Conservation (phyloP, 108 stramenopile species). For the Pseudonitzschia multiseries region DNA sequence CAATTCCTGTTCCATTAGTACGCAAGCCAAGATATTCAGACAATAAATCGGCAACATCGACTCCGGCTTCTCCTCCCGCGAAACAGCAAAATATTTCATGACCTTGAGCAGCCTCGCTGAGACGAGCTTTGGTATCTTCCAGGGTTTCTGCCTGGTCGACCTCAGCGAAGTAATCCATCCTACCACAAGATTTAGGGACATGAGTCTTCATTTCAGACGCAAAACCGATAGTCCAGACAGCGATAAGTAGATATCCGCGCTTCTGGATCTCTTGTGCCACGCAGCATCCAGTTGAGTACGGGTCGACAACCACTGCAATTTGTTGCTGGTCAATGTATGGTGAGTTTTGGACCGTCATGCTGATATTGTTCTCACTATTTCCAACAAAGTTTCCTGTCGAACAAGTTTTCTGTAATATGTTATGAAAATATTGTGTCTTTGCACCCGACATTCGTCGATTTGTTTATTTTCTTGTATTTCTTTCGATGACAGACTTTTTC, state of each 20-base stretch:
- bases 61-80: constrained; percentile 86
- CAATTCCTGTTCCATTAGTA: constrained; percentile 57
- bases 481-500: too few species aligned
- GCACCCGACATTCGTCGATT: too few species aligned
- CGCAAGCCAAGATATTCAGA: constrained; percentile 50
- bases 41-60: constrained; percentile 68
- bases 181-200: constrained; percentile 55
- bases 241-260: constrained; percentile 73
- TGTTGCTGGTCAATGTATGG: constrained; percentile 12
- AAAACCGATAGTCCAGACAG: constrained; percentile 70
- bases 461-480: too few species aligned
- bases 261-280: constrained; percentile 77
- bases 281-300: constrained; percentile 84
- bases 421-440: too few species aligned
- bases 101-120: constrained; percentile 23
- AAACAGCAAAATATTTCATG: constrained; percentile 52
- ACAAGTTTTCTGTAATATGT: too few species aligned
- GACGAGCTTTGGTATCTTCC: constrained; percentile 36
- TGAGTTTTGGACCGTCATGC: neutral
- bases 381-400: too few species aligned
- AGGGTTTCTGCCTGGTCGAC: constrained; percentile 44
- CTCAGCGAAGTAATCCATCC: constrained; percentile 60
- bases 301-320: constrained; percentile 76
- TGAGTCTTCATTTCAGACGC: constrained; percentile 75
- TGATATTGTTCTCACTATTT: neutral